Evolutionary conservation across 2,329 filamentous ascomycete genomes (phyloP), one percentile per base, ranked within the genome.

Genomic region (Fusarium armeniacum): DNA sequence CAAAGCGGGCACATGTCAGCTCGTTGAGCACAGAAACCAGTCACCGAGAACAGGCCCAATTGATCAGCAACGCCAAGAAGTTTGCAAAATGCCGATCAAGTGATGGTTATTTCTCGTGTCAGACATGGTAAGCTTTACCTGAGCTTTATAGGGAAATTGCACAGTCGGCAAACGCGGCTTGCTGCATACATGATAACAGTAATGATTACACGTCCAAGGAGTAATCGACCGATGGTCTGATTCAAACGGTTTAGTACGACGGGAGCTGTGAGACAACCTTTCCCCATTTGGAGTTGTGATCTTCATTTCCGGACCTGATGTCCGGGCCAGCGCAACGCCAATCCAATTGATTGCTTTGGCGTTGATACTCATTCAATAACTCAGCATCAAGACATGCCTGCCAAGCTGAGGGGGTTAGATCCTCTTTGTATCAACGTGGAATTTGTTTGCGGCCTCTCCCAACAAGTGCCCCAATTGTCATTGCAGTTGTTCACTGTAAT

Each of bases 171-270:
- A 47, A 53, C 26, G 36, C 43, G 55, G 47, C 43, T 22, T 22
- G 3, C 5, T 45, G 62, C 62, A 62, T 49, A 12, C 36, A 65
- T 55, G 32, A 20, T 15, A 20, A 52, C 46, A 43, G 7, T 30
- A 32, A 65, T 40, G 12, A n/a, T 61, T 53, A 30, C 43, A 16
- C 24, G 20, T 20, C 26, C 35, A 35, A 24, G 20, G 13, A 49
- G 18, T 10, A 54, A 65, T 65, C 62, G 47, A 32, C 62, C 62
- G 47, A 66, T 65, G 55, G 22, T 7, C 38, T 61, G 22, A 55
- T 61, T 6, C 7, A 54, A 55, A 61, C 54, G 61, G 61, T 30
- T 22, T 54, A 65, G 62, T 49, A 61, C 47, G 18, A 66, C 38
- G 6, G 18, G 26, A 54, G 38, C n/a, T 18, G 30, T 40, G 43